Evolutionary conservation across 108 stramenopile genomes (phyloP).

Genomic region (Pseudonitzschia multiseries): DNA sequence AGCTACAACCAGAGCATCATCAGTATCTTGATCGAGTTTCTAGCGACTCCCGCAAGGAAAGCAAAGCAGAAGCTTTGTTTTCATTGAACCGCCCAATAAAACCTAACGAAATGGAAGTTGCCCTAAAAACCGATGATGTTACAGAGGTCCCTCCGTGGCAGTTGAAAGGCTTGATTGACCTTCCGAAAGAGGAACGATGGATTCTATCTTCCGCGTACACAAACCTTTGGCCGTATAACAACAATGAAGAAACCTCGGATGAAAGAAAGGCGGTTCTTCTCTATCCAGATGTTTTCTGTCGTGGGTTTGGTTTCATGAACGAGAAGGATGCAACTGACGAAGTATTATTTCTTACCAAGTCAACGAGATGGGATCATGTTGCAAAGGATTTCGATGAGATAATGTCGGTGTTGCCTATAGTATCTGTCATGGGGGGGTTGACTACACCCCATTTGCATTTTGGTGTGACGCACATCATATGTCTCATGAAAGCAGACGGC

Average conservation of each 20-base stretch:
- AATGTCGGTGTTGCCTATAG: slow-evolving; percentile 49
- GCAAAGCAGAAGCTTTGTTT: slow-evolving; percentile 52
- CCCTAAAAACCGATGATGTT: slow-evolving; percentile 42
- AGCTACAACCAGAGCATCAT: slow-evolving; percentile 45
- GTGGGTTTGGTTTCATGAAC: slow-evolving; percentile 24
- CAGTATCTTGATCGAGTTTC: slow-evolving; percentile 53
- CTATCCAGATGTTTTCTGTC: slow-evolving; percentile 41
- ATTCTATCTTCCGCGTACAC: slow-evolving; percentile 24
- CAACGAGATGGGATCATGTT: slow-evolving; percentile 40
- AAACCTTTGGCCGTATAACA: slow-evolving; percentile 42
- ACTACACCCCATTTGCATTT: slow-evolving; percentile 51
- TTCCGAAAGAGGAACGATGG: slow-evolving; percentile 39
- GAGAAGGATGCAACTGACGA: slow-evolving; percentile 21
- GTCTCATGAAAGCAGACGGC: slow-evolving; percentile 38
- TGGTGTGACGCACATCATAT: slow-evolving; percentile 63
- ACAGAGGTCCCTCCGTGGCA: slow-evolving; percentile 20
- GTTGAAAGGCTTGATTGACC: neutral
- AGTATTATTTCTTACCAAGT: slow-evolving; percentile 1
- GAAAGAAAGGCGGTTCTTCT: slow-evolving; percentile 15
- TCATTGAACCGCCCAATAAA: slow-evolving; percentile 35
- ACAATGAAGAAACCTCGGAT: neutral
- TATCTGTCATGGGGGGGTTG: slow-evolving; percentile 52
- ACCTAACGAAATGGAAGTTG: slow-evolving; percentile 46
- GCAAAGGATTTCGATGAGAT: slow-evolving; percentile 24
- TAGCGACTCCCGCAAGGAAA: neutral